phyloP scores from a whole-genome alignment of 352 stramenopile genomes.

The Phytophthora melonis region DNA sequence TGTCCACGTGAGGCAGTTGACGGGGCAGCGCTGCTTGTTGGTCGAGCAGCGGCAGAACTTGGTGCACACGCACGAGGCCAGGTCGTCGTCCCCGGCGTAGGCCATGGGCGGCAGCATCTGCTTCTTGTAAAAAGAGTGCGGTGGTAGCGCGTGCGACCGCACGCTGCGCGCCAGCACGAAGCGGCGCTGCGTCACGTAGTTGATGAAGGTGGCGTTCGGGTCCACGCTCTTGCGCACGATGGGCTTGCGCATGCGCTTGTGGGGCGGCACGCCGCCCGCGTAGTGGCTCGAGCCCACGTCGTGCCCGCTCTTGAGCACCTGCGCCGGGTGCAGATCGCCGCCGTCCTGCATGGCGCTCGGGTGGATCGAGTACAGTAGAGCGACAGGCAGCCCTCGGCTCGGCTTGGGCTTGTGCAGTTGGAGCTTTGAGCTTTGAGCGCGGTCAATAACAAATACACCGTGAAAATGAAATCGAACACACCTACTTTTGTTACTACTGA shows the following conservation, averaged over 20 bases:
- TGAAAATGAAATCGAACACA: too few relatives aligned
- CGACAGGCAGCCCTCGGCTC: neutral
- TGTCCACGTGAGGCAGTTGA: conserved; percentile 96
- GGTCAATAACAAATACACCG: neutral
- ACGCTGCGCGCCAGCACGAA: conserved; percentile 67
- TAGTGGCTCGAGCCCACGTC: conserved; percentile 79
- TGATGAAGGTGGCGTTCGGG: conserved; percentile 88
- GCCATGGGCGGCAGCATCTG: conserved; percentile 82
- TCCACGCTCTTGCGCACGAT: conserved; percentile 91
- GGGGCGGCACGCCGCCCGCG: conserved; percentile 67
- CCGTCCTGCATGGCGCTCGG: conserved; percentile 38
- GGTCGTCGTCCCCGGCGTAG: conserved; percentile 68
- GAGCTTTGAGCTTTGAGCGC: neutral
- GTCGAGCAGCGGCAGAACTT: conserved; percentile 91
- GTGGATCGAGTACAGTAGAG: too few relatives aligned
- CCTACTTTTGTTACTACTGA: too few relatives aligned
- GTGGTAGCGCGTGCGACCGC: conserved; percentile 62
- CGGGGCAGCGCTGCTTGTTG: conserved; percentile 93
- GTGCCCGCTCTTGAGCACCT: conserved; percentile 82
- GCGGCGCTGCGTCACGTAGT: conserved; percentile 78
- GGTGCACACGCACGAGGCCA: conserved; percentile 83
- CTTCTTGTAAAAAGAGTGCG: conserved; percentile 88
- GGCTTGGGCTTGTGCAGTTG: too few relatives aligned
- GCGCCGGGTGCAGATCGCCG: conserved; percentile 73
- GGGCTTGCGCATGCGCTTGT: conserved; percentile 89